Base-by-base conservation (phyloP, 2,329 filamentous ascomycete species). In the Raffaelea arxii region DNA sequence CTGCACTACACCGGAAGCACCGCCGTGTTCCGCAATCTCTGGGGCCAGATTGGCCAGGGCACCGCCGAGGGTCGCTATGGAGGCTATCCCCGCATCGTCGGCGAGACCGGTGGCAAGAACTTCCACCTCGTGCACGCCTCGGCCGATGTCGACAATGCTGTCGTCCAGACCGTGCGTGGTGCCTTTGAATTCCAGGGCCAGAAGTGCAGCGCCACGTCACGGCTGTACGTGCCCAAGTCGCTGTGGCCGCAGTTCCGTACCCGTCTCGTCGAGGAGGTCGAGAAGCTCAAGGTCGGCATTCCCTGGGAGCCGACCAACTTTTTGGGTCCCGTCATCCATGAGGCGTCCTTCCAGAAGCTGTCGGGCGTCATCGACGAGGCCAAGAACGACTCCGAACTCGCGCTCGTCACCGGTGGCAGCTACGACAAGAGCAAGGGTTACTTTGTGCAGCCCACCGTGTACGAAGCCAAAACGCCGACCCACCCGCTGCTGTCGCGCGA, bases 1-100 rank as follows among this genome's bases (percentile, higher is more conserved):
- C 78, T 97, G 21, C 89, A 96, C 71, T 97, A 90, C 72, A 97
- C 90, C 1, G 91, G 91, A 51, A 92, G 85, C 69, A 96, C 91
- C 1, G 80, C 81, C 43, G 86, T 97, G 25, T 96, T 97, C 80
- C 83, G 88, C 51, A 80, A 81, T 59, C 73, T 97, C 12, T 95
- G 94, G 63, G 87, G 87, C 18, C 78, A 87, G 63, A 95, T 96
- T 57, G 86, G 87, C 11, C 72, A 77, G 53, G 86, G 86, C 36
- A 82, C 94, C 19, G 85, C 86, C 5, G 80, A 89, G 59, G 87
- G 85, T 52, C 84, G 79, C 49, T 97, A 94, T 69, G 73, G 74
- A 52, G 81, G 84, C 56, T 97, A 96, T 55, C 71, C 71, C 1
- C 60, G 69, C 2, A 59, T 74, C 25, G 66, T 74, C 2, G 71